Evolutionary conservation across 2,329 filamentous ascomycete species (phyloP).

Genomic region (Verruconis gallopava): DNA sequence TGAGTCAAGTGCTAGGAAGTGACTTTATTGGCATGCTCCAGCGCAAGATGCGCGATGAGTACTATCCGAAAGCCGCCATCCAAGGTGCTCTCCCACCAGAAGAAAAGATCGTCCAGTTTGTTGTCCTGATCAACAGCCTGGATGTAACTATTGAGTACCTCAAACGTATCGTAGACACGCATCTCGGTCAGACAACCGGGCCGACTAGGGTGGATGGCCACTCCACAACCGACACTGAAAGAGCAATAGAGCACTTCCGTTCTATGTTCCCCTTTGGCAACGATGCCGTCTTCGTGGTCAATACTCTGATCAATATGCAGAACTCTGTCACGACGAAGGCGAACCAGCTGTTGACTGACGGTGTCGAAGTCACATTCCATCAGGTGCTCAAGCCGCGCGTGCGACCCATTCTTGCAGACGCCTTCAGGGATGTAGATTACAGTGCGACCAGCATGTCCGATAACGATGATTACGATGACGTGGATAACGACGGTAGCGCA

Average conservation of each 20-base stretch:
- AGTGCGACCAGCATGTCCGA: conserved; percentile 49
- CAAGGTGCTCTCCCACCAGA: conserved; percentile 78
- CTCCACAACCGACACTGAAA: conserved; percentile 22
- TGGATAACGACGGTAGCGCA: conserved; percentile 43
- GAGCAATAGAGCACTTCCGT: conserved; percentile 17
- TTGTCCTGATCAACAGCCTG: conserved; percentile 89
- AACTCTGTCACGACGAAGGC: conserved; percentile 64
- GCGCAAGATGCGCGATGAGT: conserved; percentile 93
- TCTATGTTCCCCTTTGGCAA: conserved; percentile 69
- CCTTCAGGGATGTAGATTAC: conserved; percentile 89
- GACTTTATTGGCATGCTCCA: conserved; percentile 97
- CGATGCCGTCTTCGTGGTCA: conserved; percentile 57
- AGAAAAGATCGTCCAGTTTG: conserved; percentile 74
- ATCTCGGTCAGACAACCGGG: conserved; percentile 38
- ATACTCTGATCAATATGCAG: conserved; percentile 55
- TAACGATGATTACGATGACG: conserved; percentile 33
- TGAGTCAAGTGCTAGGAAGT: conserved; percentile 66
- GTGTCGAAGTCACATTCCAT: conserved; percentile 72
- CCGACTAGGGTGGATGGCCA: conserved; percentile 9
- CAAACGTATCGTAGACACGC: conserved; percentile 64
- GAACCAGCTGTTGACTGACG: conserved; percentile 69
- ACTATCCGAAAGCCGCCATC: conserved; percentile 68
- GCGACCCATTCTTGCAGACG: conserved; percentile 70
- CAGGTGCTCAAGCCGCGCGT: conserved; percentile 77
- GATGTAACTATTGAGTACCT: conserved; percentile 89